These are phyloP conservation scores for Thelephora ganbajun DNA, from an alignment of 768 basidiomycete genomes.

Conservation along the genomic window DNA sequence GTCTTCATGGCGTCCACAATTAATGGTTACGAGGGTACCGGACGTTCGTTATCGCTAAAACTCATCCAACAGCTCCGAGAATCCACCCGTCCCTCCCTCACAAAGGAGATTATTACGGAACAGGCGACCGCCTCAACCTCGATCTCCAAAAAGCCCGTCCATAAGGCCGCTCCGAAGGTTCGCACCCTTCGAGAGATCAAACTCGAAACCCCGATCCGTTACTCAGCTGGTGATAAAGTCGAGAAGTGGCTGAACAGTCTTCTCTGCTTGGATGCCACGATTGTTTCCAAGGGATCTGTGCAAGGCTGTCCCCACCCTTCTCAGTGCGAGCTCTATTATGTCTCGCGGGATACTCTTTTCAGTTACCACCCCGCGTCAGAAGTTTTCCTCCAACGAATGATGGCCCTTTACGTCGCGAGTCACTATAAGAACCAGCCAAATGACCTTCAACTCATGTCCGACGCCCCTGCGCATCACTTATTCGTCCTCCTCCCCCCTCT, in stretches of 20 bases:
- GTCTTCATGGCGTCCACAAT: constrained; percentile 99
- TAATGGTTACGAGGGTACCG: constrained; percentile 98
- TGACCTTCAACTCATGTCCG: constrained; percentile 92
- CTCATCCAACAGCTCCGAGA: constrained; percentile 95
- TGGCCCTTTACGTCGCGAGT: constrained; percentile 92
- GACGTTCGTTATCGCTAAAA: constrained; percentile 95
- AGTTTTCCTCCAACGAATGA: constrained; percentile 94
- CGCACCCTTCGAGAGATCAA: constrained; percentile 86
- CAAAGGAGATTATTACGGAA: constrained; percentile 39
- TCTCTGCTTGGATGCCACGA: constrained; percentile 82
- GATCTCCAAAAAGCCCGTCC: constrained; percentile 35
- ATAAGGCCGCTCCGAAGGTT: constrained; percentile 47
- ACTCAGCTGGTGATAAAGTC: constrained; percentile 71
- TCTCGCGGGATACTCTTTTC: constrained; percentile 92
- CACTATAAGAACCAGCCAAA: constrained; percentile 99
- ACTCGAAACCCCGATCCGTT: constrained; percentile 90
- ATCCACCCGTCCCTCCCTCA: constrained; percentile 65
- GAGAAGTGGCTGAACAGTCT: constrained; percentile 90
- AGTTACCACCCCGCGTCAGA: constrained; percentile 97
- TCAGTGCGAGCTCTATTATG: constrained; percentile 88
- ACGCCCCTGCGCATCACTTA: constrained; percentile 93
- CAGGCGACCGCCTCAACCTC: constrained; percentile 27
- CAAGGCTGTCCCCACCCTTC: constrained; percentile 93
- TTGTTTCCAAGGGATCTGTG: constrained; percentile 32
- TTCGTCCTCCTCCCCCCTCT: constrained; percentile 93